Conservation (phyloP, 2,329 filamentous ascomycete species). For the Fusarium sp. region DNA sequence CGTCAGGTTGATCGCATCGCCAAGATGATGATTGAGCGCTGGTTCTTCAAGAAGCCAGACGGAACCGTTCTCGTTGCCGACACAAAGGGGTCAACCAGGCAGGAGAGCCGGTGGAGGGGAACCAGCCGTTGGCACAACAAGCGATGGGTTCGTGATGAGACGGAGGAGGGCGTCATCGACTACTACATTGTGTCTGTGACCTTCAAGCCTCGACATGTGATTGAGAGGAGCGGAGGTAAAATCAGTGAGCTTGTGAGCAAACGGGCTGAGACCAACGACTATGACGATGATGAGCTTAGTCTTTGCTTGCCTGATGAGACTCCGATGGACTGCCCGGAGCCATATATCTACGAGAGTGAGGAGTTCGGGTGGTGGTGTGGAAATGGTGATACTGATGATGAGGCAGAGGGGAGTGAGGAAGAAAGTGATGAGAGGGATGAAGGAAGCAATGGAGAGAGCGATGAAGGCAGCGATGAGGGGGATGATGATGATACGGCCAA, state of each 20-base stretch:
- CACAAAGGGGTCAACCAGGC: constrained; percentile 33
- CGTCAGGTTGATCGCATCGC: constrained; percentile 59
- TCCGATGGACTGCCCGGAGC: not conserved
- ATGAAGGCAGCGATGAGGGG: not conserved
- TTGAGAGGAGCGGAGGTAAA: constrained; percentile 35
- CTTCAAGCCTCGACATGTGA: constrained; percentile 43
- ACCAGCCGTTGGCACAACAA: constrained; percentile 54
- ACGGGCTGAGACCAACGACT: not conserved
- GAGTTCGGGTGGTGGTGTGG: not conserved
- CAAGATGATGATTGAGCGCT: constrained; percentile 32
- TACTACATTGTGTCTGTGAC: constrained; percentile 58
- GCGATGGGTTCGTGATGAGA: constrained; percentile 59
- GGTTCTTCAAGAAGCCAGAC: constrained; percentile 47
- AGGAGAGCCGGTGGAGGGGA: constrained; percentile 57
- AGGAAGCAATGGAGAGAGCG: too few relatives aligned
- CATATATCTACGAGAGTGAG: not conserved
- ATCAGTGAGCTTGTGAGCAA: constrained; percentile 21
- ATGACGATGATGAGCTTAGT: not conserved
- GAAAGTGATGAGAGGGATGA: not conserved
- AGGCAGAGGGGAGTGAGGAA: not conserved
- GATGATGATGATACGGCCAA: not conserved
- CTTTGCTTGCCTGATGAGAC: constrained; percentile 12
- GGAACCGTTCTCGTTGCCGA: constrained; percentile 48
- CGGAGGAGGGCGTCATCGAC: constrained; percentile 51
- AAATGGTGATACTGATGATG: not conserved